A percentile compares a stretch with the other conserved stretches of the same genome.
These are phyloP conservation scores for Aurifilum marmelostoma DNA, from an alignment of 2,329 filamentous ascomycete species.

Conservation along the genomic window DNA sequence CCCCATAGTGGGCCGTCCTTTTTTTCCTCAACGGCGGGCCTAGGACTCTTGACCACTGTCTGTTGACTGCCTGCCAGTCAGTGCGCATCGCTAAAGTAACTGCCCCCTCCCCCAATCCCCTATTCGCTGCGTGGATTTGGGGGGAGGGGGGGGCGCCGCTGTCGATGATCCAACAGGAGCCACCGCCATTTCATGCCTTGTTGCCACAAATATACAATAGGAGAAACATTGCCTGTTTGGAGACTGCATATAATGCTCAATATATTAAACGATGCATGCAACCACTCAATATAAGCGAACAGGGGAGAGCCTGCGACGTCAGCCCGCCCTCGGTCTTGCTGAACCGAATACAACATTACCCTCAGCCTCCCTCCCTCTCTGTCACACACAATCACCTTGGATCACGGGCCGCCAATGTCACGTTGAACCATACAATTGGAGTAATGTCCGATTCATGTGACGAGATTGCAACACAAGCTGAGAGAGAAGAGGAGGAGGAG, in stretches of 20 bases:
- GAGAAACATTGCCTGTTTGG: neutral
- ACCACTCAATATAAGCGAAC: neutral
- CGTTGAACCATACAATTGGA: neutral
- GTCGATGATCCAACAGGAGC: neutral
- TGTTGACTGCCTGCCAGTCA: no score
- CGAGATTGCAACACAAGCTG: neutral
- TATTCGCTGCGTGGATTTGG: neutral
- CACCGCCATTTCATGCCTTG: neutral
- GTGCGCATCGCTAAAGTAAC: neutral
- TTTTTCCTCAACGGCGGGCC: neutral
- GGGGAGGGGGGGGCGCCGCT: neutral
- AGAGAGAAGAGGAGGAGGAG: neutral
- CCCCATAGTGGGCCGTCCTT: neutral
- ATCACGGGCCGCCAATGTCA: neutral
- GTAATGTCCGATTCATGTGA: neutral
- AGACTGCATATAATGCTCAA: neutral
- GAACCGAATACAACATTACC: slow-evolving; percentile 1
- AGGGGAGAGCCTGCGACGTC: neutral
- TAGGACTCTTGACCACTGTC: neutral
- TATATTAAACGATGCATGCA: neutral
- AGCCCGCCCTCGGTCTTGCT: neutral
- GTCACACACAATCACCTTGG: neutral
- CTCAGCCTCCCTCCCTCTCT: neutral
- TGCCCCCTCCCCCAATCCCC: no score
- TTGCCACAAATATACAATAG: neutral